Evolutionary conservation across 805 yeast species (phyloP).

Genomic region (Dipodascopsis tothii): DNA sequence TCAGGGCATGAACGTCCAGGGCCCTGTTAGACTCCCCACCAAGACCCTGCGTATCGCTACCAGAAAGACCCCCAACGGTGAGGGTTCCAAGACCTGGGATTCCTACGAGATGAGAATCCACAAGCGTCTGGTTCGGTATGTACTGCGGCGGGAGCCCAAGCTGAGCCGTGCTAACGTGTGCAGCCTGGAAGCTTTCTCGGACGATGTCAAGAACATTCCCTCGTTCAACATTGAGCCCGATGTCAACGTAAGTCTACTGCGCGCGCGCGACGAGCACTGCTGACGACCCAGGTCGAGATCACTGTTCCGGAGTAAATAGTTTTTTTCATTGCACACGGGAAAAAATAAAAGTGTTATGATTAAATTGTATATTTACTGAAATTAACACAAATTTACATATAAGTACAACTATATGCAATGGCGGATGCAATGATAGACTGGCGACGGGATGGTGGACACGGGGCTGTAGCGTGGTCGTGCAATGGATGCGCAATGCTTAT

Average conservation of each 20-base stretch:
- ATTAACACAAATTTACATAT: background rate
- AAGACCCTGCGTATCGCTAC: constrained; percentile 95
- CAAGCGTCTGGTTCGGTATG: constrained; percentile 90
- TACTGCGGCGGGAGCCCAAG: background rate
- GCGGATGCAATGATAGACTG: background rate
- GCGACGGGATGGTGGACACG: background rate
- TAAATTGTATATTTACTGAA: background rate
- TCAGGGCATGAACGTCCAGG: constrained; percentile 83
- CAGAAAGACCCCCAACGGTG: constrained; percentile 99
- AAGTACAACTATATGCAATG: background rate
- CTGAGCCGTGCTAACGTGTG: background rate
- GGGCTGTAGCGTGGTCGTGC: too few species aligned
- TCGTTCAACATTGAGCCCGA: constrained; percentile 98
- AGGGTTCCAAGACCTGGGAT: constrained; percentile 99
- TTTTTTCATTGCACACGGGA: constrained; percentile 1
- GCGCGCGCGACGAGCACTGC: background rate
- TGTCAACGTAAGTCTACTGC: constrained; percentile 73
- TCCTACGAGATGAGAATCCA: constrained; percentile 99
- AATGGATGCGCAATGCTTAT: too few species aligned
- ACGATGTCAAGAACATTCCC: constrained; percentile 88
- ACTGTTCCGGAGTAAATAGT: constrained; percentile 24
- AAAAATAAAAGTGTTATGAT: constrained; percentile 3
- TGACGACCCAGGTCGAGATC: constrained; percentile 17
- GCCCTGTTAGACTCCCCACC: constrained; percentile 99
- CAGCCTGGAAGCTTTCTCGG: constrained; percentile 86